Evolutionary conservation across 352 stramenopile genomes (phyloP).

Genomic region (Phytophthora pisi): DNA sequence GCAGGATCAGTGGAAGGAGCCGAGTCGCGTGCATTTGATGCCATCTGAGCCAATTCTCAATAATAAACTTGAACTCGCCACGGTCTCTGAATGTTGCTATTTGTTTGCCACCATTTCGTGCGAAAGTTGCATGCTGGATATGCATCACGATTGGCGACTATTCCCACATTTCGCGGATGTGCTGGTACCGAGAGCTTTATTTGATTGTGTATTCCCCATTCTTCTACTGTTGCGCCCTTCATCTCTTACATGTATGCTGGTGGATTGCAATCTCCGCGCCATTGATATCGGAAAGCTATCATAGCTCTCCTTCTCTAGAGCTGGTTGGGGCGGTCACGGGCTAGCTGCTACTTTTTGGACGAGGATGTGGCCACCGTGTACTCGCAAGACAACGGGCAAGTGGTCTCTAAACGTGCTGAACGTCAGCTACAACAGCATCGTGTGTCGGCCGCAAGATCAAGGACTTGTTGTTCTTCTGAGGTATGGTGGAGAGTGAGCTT

Average conservation of each 20-base stretch:
- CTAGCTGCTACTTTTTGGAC: too few relatives aligned
- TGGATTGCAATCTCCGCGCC: constrained; percentile 6
- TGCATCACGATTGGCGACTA: too few relatives aligned
- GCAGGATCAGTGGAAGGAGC: too few relatives aligned
- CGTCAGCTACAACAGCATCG: constrained; percentile 88
- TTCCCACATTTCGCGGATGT: too few relatives aligned
- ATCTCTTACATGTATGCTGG: constrained; percentile 50
- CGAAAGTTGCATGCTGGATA: too few relatives aligned
- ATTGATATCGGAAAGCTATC: constrained; percentile 19
- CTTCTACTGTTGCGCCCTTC: constrained; percentile 61
- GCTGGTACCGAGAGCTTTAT: too few relatives aligned
- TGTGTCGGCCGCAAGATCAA: constrained; percentile 85
- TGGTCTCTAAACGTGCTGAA: constrained; percentile 85
- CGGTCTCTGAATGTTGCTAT: too few relatives aligned
- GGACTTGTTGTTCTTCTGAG: constrained; percentile 83
- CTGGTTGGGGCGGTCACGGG: too few relatives aligned
- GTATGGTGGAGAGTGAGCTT: neutral
- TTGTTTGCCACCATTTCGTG: too few relatives aligned
- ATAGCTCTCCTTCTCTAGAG: constrained; percentile 28
- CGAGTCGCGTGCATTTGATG: too few relatives aligned
- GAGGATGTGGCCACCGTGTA: constrained; percentile 82
- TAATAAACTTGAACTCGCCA: too few relatives aligned
- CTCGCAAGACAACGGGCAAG: constrained; percentile 84
- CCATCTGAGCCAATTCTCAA: too few relatives aligned
- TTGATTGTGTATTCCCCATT: constrained; percentile 11